These are phyloP conservation scores for Arctium minus DNA, from an alignment of 129 eudicot species.

Conservation along the genomic window DNA sequence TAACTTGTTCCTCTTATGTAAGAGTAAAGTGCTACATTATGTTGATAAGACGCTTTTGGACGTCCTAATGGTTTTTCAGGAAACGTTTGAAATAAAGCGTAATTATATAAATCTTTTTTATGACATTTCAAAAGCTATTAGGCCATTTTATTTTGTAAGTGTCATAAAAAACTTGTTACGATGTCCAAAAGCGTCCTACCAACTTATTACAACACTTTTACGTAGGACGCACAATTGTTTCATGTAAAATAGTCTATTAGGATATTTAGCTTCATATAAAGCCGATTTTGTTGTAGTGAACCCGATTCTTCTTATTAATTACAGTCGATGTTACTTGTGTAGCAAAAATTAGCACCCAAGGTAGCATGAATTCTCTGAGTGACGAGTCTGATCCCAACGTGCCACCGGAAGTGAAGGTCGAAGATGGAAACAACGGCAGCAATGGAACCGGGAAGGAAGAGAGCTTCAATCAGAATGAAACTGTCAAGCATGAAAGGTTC, in stretches of 20 bases:
- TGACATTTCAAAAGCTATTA: background rate
- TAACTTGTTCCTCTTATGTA: background rate
- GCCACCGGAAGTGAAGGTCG: conserved; percentile 36
- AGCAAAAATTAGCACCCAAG: conserved; percentile 38
- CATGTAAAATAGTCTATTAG: background rate
- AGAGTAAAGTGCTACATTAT: background rate
- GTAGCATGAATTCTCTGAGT: conserved; percentile 23
- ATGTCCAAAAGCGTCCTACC: background rate
- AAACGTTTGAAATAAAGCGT: background rate
- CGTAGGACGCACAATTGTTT: too few species aligned
- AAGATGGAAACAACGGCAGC: conserved; percentile 6
- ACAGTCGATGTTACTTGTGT: background rate
- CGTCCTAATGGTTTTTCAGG: too few species aligned
- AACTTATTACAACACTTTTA: background rate
- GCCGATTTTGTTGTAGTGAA: background rate
- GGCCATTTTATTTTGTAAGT: background rate
- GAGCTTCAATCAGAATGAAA: conserved; percentile 21
- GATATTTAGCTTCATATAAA: background rate
- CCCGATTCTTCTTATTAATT: background rate
- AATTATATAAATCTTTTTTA: background rate
- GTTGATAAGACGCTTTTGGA: background rate
- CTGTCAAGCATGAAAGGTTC: conserved; percentile 60
- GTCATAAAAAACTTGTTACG: background rate
- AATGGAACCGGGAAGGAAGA: conserved; percentile 23
- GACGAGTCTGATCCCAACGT: conserved; percentile 26